phyloP scores from a whole-genome alignment of 768 basidiomycete genomes.

The Boletus bicolor region DNA sequence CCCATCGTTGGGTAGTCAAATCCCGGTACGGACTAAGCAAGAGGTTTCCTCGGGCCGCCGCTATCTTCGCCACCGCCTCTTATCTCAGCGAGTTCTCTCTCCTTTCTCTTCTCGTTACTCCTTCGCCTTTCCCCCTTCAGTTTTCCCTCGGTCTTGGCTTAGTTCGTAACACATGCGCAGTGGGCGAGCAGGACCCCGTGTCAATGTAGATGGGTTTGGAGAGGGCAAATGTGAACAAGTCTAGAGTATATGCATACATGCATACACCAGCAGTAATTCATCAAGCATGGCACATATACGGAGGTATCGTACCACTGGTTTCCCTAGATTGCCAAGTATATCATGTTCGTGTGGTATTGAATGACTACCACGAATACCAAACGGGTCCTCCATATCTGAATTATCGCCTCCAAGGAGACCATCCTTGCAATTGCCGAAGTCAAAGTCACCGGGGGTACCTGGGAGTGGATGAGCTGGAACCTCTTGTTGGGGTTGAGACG shows the following conservation, averaged over 20 bases:
- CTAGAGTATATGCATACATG: background rate
- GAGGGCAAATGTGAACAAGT: conserved; percentile 10
- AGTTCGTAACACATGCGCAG: too few species aligned
- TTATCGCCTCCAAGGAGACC: conserved; percentile 28
- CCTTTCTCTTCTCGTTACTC: too few species aligned
- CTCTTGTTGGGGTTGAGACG: background rate
- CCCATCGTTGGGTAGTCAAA: too few species aligned
- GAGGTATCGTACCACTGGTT: conserved; percentile 44
- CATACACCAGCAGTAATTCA: background rate
- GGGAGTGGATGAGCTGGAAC: conserved; percentile 21
- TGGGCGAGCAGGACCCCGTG: background rate
- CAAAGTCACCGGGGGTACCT: conserved; percentile 50
- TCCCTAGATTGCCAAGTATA: conserved; percentile 63
- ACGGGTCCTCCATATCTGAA: conserved; percentile 34
- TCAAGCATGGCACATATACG: background rate
- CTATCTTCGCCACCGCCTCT: too few species aligned
- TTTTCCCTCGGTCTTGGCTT: too few species aligned
- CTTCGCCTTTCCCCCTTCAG: too few species aligned
- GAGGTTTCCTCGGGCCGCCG: too few species aligned
- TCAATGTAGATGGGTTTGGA: conserved; percentile 7
- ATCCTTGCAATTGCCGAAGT: conserved; percentile 59
- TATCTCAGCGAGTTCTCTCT: too few species aligned
- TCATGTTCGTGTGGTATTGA: conserved; percentile 21
- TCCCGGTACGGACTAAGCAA: too few species aligned
- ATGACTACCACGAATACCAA: background rate